Evolutionary conservation across 192 early-diverging fungal genomes (phyloP).

Genomic region (Coemansia sp.): DNA sequence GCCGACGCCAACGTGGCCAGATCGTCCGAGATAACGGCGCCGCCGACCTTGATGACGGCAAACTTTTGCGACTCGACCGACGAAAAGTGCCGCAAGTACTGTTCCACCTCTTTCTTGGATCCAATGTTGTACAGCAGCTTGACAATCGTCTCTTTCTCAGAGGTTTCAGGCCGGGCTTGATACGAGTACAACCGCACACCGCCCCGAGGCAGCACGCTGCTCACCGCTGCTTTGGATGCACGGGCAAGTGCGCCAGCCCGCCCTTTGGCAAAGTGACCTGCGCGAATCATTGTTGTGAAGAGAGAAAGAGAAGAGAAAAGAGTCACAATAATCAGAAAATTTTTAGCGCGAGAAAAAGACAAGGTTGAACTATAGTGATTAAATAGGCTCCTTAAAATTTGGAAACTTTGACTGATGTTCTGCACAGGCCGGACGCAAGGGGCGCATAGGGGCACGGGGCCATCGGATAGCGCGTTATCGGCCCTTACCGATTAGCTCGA

Average conservation of each 20-base stretch:
- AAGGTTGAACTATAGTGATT: too few species aligned
- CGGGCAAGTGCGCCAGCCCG: conserved; percentile 1
- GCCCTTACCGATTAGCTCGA: neutral
- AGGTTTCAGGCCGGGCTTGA: conserved; percentile 34
- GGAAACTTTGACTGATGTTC: neutral
- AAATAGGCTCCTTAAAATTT: neutral
- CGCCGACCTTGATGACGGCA: conserved; percentile 98
- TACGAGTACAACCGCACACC: conserved; percentile 26
- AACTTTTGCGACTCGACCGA: conserved; percentile 99
- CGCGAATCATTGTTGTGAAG: conserved; percentile 36
- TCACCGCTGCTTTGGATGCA: neutral
- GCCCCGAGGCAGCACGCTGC: neutral
- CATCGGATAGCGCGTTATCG: neutral
- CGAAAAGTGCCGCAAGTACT: conserved; percentile 95
- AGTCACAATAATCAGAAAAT: conserved; percentile 10
- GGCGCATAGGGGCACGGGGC: conserved; percentile 1
- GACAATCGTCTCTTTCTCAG: conserved; percentile 79
- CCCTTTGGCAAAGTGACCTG: conserved; percentile 33
- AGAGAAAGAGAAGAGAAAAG: conserved; percentile 8
- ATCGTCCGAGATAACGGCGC: conserved; percentile 93
- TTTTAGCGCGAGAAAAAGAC: conserved; percentile 1
- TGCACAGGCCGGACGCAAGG: conserved; percentile 1
- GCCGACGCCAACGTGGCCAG: conserved; percentile 92
- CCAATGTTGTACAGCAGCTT: conserved; percentile 97
- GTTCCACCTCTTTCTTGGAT: conserved; percentile 97